Evolutionary conservation across 495 filamentous ascomycete species (phyloP).

Genomic region (Daldinia concentrica): DNA sequence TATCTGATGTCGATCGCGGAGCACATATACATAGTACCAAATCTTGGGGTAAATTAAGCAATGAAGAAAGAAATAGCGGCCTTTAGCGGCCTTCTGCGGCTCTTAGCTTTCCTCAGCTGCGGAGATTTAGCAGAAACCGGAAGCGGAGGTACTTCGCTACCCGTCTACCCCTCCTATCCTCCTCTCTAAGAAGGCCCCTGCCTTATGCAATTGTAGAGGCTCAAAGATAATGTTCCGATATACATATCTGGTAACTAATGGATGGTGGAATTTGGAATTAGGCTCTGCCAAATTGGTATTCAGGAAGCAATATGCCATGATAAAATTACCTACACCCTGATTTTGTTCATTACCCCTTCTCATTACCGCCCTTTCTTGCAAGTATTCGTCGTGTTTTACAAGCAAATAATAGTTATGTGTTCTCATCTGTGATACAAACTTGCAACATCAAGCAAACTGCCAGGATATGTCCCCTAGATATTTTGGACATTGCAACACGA

Average conservation of each 20-base stretch:
- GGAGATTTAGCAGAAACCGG: too few species aligned
- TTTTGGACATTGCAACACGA: slow-evolving; percentile 6
- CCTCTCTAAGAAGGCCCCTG: background rate
- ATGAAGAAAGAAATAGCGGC: background rate
- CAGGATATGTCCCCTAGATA: slow-evolving; percentile 15
- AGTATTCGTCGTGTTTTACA: slow-evolving; percentile 10
- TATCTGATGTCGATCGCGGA: slow-evolving; percentile 11
- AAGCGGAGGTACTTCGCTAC: background rate
- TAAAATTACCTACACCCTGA: slow-evolving; percentile 19
- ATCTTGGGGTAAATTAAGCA: slow-evolving; percentile 3
- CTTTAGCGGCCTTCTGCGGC: background rate
- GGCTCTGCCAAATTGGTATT: background rate
- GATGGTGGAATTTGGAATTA: background rate
- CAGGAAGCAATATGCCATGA: slow-evolving; percentile 21
- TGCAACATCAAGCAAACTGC: slow-evolving; percentile 22
- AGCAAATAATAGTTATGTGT: slow-evolving; percentile 23
- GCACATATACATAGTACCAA: background rate
- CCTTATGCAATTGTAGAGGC: too few species aligned
- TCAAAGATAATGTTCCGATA: too few species aligned
- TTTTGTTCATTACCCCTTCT: slow-evolving; percentile 8
- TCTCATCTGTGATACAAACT: slow-evolving; percentile 19
- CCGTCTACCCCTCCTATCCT: background rate
- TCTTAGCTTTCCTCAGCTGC: background rate
- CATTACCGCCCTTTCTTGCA: slow-evolving; percentile 2
- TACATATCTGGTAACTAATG: too few species aligned